Evolutionary conservation across 805 yeast genomes (phyloP).

Genomic region (Saccharomycopsis microspora): DNA sequence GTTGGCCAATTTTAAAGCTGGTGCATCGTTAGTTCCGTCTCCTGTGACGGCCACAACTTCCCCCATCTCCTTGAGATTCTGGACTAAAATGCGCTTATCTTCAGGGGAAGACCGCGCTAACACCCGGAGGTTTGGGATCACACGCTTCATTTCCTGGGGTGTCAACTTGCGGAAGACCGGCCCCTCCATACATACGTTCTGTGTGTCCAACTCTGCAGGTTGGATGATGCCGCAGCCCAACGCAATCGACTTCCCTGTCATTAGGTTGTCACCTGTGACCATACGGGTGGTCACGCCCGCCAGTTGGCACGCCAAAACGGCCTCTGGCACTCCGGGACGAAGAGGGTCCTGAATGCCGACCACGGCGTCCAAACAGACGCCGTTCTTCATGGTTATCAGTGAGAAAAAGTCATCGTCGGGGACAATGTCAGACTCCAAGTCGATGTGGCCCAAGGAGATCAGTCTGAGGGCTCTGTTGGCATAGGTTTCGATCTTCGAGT

Average conservation of each 20-base stretch:
- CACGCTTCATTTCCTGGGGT: conserved; percentile 38
- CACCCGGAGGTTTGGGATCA: conserved; percentile 71
- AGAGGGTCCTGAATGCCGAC: conserved; percentile 96
- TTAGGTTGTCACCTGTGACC: conserved; percentile 95
- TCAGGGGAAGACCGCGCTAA: conserved; percentile 94
- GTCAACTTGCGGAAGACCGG: conserved; percentile 70
- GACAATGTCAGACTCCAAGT: conserved; percentile 30
- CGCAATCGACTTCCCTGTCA: conserved; percentile 89
- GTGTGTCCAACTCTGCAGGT: conserved; percentile 38
- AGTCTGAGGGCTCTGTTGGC: conserved; percentile 83
- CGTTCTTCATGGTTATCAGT: conserved; percentile 16
- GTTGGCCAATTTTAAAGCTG: conserved; percentile 92
- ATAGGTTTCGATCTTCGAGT: conserved; percentile 37
- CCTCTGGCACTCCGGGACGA: conserved; percentile 80
- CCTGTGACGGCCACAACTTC: conserved; percentile 99
- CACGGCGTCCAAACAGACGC: conserved; percentile 52
- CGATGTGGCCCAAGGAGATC: conserved; percentile 76
- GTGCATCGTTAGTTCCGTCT: conserved; percentile 99
- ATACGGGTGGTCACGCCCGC: conserved; percentile 95
- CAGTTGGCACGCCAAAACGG: conserved; percentile 71
- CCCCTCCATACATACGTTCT: conserved; percentile 72
- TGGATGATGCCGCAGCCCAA: conserved; percentile 68
- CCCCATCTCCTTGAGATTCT: conserved; percentile 63
- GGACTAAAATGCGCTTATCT: conserved; percentile 82
- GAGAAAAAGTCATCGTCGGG: neutral